phyloP scores from a whole-genome alignment of 495 filamentous ascomycete genomes.

The Collariella sp. region DNA sequence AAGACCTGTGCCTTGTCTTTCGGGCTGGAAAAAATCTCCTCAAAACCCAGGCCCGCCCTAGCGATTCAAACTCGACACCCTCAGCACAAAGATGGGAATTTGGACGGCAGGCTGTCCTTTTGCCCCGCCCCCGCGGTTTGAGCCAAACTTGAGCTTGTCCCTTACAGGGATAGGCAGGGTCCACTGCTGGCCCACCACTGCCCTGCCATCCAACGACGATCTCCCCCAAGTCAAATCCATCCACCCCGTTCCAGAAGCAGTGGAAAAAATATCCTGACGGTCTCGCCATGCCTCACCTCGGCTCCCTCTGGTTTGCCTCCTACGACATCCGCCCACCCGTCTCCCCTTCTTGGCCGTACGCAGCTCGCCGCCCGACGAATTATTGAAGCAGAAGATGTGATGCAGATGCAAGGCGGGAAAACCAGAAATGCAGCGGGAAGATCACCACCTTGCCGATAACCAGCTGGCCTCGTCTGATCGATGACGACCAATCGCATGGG shows the following conservation, averaged over 20 bases:
- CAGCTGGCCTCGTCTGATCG: neutral
- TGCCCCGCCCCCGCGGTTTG: constrained; percentile 8
- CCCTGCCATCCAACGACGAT: neutral
- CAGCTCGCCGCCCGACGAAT: neutral
- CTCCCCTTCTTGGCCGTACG: neutral
- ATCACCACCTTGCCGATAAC: neutral
- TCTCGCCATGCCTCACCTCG: neutral
- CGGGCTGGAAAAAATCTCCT: too few relatives aligned
- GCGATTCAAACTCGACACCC: too few relatives aligned
- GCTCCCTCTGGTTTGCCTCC: neutral
- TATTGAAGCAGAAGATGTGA: neutral
- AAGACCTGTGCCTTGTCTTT: too few relatives aligned
- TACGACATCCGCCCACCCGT: neutral
- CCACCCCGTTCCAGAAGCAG: neutral
- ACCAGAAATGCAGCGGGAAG: neutral
- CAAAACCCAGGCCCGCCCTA: too few relatives aligned
- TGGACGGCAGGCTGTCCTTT: neutral
- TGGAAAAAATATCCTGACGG: neutral
- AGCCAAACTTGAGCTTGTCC: neutral
- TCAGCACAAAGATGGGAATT: too few relatives aligned
- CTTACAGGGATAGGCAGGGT: neutral
- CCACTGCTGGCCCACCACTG: neutral
- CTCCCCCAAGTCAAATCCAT: neutral
- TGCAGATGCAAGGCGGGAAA: neutral
- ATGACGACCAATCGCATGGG: constrained; percentile 8